A percentile compares a stretch with the other conserved stretches of the same genome.
Evolutionary conservation across 495 filamentous ascomycete species (phyloP).

Genomic region (Aspergillus bridgeri): DNA sequence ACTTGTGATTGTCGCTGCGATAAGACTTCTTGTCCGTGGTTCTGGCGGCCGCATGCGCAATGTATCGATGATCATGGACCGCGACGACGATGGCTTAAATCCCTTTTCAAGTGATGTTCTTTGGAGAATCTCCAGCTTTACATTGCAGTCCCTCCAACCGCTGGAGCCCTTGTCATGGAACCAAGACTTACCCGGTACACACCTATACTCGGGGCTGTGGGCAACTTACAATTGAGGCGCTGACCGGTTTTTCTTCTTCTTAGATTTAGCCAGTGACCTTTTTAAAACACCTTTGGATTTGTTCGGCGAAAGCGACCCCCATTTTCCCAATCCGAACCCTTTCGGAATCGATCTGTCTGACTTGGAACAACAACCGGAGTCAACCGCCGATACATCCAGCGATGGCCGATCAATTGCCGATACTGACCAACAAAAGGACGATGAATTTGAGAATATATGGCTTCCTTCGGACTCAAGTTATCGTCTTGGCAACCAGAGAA

Average conservation of each 20-base stretch:
- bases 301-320: conserved; percentile 20
- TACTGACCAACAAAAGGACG: conserved; percentile 12
- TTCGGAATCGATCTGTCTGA: conserved; percentile 25
- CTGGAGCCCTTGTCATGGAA: conserved; percentile 38
- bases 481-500: conserved; percentile 18
- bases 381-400: conserved; percentile 29
- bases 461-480: conserved; percentile 25
- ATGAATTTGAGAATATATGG: conserved; percentile 55
- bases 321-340: conserved; percentile 33
- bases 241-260: neutral
- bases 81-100: conserved; percentile 46
- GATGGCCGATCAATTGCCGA: conserved; percentile 21
- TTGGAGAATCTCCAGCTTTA: conserved; percentile 52
- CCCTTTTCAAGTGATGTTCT: conserved; percentile 72
- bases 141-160: conserved; percentile 36
- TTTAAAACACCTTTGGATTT: conserved; percentile 23
- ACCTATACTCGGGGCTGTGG: neutral
- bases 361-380: conserved; percentile 16
- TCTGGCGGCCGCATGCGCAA: neutral
- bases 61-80: conserved; percentile 35
- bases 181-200: conserved; percentile 34
- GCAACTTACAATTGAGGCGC: neutral
- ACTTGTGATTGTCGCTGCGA: conserved; percentile 4
- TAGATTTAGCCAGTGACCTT: conserved; percentile 29
- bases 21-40: conserved; percentile 7